phyloP scores from a whole-genome alignment of 768 basidiomycete genomes.

The Dentipellis fragilis region DNA sequence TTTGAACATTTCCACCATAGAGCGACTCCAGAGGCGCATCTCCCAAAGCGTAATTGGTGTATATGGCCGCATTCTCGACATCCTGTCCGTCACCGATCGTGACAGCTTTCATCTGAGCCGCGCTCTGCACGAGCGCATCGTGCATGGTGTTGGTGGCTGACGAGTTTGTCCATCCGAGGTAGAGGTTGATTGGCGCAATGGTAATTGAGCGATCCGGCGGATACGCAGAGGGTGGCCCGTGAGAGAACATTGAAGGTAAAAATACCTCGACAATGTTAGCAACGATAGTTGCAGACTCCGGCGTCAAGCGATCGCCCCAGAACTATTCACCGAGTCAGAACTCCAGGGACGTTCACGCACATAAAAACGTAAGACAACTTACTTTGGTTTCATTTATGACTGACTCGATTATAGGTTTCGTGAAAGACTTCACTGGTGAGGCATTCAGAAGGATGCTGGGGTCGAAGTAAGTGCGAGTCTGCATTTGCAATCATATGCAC shows the following conservation, averaged over 20 bases:
- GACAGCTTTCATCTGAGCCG: conserved; percentile 27
- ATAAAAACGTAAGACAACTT: background rate
- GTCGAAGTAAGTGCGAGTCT: no score
- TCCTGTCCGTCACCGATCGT: conserved; percentile 32
- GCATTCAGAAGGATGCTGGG: no score
- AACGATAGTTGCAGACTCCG: background rate
- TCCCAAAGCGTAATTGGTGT: conserved; percentile 49
- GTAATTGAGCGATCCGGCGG: conserved; percentile 4
- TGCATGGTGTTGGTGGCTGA: conserved; percentile 30
- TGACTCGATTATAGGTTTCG: background rate
- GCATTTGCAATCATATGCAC: no score
- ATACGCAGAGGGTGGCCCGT: conserved; percentile 4
- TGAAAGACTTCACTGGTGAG: background rate
- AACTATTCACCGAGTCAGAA: background rate
- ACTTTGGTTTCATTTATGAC: background rate
- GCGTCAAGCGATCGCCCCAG: background rate
- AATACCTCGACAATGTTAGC: conserved; percentile 1
- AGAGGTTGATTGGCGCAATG: conserved; percentile 7
- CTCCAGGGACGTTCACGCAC: background rate
- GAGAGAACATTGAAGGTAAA: background rate
- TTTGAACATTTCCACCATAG: conserved; percentile 38
- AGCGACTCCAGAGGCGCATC: conserved; percentile 40
- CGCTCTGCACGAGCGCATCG: conserved; percentile 29
- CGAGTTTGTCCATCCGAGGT: conserved; percentile 33
- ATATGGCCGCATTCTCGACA: conserved; percentile 29